Evolutionary conservation across 179 eudicot species (phyloP).

Genomic region (Amaranthus tricolor): DNA sequence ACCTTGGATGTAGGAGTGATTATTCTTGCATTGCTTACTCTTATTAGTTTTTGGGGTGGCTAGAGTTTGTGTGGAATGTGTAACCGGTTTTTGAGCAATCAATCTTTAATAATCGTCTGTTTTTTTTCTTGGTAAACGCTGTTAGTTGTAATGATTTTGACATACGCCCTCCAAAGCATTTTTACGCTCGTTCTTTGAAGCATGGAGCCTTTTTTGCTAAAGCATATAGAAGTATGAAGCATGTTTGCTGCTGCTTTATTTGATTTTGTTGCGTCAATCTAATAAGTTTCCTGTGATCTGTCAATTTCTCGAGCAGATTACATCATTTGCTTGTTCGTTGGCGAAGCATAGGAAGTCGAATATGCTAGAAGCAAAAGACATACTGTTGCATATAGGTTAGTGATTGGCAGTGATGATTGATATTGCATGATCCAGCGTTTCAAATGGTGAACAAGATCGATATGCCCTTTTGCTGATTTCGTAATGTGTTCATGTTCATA

Average conservation of each 20-base stretch:
- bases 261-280: not conserved
- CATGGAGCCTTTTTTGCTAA: too few species aligned
- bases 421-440: not conserved
- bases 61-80: too few species aligned
- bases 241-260: not conserved
- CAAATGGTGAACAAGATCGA: not conserved
- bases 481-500: constrained; percentile 6
- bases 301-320: constrained; percentile 48
- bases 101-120: too few species aligned
- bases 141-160: too few species aligned
- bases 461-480: not conserved
- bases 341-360: constrained; percentile 93
- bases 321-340: constrained; percentile 82
- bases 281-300: not conserved
- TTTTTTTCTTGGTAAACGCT: too few species aligned
- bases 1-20: too few species aligned
- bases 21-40: too few species aligned
- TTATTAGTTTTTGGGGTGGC: too few species aligned
- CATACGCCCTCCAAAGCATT: too few species aligned
- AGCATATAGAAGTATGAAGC: not conserved
- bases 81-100: too few species aligned
- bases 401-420: constrained; percentile 7
- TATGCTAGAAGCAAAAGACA: constrained; percentile 93
- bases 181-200: too few species aligned
- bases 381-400: constrained; percentile 89